These are phyloP conservation scores for Cordyceps fumosorosea DNA, from an alignment of 2,329 filamentous ascomycete genomes.

Conservation along the genomic window DNA sequence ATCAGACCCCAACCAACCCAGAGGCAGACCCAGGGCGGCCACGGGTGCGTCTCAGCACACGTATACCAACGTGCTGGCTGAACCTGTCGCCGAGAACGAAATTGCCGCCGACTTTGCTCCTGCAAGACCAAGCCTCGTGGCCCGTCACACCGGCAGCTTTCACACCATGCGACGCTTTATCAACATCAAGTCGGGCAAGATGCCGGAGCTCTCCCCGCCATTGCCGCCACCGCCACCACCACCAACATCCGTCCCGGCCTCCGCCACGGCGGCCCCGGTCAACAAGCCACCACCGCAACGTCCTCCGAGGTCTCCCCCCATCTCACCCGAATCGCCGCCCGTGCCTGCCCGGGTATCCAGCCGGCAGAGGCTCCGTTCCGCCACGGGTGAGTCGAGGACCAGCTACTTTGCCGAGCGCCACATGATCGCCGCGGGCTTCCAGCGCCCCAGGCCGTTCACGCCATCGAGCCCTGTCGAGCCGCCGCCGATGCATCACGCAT, in stretches of 20 bases:
- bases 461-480: constrained; percentile 20
- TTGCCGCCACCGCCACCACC: neutral
- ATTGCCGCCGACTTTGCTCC: neutral
- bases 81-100: constrained; percentile 5
- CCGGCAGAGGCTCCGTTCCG: constrained; percentile 40
- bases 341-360: constrained; percentile 51
- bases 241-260: neutral
- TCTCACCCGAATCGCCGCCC: constrained; percentile 32
- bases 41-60: constrained; percentile 1
- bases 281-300: constrained; percentile 8
- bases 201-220: neutral
- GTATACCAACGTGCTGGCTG: constrained; percentile 9
- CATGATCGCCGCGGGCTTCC: constrained; percentile 38
- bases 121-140: neutral
- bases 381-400: constrained; percentile 33
- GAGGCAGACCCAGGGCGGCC: constrained; percentile 4
- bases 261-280: no score
- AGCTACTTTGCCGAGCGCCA: constrained; percentile 35
- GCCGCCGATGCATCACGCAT: constrained; percentile 13
- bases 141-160: constrained; percentile 12
- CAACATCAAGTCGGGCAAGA: constrained; percentile 12
- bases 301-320: constrained; percentile 39
- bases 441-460: constrained; percentile 37
- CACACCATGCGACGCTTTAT: constrained; percentile 12
- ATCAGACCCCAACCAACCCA: neutral